Base-by-base conservation (phyloP, 1,139 yeast species). In the Magnusiomyces suaveolens region DNA sequence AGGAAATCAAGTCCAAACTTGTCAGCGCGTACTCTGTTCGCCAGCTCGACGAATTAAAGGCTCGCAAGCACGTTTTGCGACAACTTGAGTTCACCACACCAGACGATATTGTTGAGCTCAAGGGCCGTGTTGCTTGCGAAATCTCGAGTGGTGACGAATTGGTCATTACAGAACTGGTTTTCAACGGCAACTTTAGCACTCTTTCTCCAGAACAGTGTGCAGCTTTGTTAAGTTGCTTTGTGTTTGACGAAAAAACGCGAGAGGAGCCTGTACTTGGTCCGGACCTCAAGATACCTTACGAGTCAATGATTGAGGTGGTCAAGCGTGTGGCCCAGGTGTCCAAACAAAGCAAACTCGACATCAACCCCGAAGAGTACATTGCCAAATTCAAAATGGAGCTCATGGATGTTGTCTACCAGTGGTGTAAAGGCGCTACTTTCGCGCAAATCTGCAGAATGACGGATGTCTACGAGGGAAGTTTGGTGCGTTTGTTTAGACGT, bases 391-490 rank as follows among this genome's bases (percentile, higher is more conserved):
- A 95, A 69, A 84, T 89, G 25, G 96, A 92, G 66, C 76, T 94
- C 60, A 90, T 94, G 97, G 97, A 89, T 67, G 97, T 92, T 52
- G 96, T 94, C 0, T 88, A 73, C 70, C 88, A 94, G 48, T 94
- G 99, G 99, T 87, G 97, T 68, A 84, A 85, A 66, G 97, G 97
- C 32, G 96, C 96, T 2, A 75, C 92, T 0, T 94, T 94, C 70
- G 90, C 97, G 0, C 97, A 90, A 68, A 90, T 92, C 59, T 92
- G 97, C 74, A 90, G 90, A 70, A 88, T 92, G 97, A 92, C 98
- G 0, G 98, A 92, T 67, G 97, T 94, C 48, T 94, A 90, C 64
- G 98, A 94, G 74, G 99, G 99, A 48, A 85, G 95, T 33, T 78
- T 94, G 68, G 90, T 94, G 60, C 81, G 98, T 69, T 85, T 88